Evolutionary conservation across 305 asterid genomes (phyloP), one percentile per base, ranked within the genome.

Genomic region (Fraxinus albicans): DNA sequence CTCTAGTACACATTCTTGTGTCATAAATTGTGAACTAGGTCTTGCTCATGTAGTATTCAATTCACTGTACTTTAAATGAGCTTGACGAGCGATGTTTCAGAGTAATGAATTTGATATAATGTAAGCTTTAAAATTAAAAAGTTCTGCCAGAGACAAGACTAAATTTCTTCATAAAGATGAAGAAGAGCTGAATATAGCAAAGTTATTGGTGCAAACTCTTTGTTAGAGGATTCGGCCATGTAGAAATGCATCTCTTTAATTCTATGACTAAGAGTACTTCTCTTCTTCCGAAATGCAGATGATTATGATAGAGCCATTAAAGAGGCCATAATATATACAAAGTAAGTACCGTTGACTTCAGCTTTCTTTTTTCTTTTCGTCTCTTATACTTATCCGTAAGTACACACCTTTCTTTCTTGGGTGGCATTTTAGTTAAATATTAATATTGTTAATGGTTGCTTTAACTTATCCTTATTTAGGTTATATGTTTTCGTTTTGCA

Each of bases 291-390:
- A 79, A 63, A 81, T 91, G 88, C 98, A 95, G 99, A 93, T 84
- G 89, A 88, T 82, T 94, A 88, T 86, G 99, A 95, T 90, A 92
- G 77, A 88, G 91, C 94, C 81, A 95, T 94, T 82, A 50, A 83
- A 7, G 93, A 94, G 87, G 98, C 99, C 74, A 92, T 93, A 84
- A 79, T 88, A 80, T 86, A 84, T 77, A 75, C 91, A 2, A 92
- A 92, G 98, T 94, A 89, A 81, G 95, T 84, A 76, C 75, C 34
- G 53, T 74, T 78, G 33, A 73, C 44, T 77, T 79, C 23, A 74
- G 29, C 42, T 76, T 76, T 78, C 35, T 23, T 19, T 25, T 73
- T 60, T 50, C 40, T 79, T 81, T 31, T 2, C 29, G 42, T 77
- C 35, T 77, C 67, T 44, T 38, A 42, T 60, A 17, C 9, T 53